A percentile compares a stretch with the other conserved stretches of the same genome.
Evolutionary conservation across 2,329 filamentous ascomycete genomes (phyloP).

Genomic region (Fusarium tupiense): DNA sequence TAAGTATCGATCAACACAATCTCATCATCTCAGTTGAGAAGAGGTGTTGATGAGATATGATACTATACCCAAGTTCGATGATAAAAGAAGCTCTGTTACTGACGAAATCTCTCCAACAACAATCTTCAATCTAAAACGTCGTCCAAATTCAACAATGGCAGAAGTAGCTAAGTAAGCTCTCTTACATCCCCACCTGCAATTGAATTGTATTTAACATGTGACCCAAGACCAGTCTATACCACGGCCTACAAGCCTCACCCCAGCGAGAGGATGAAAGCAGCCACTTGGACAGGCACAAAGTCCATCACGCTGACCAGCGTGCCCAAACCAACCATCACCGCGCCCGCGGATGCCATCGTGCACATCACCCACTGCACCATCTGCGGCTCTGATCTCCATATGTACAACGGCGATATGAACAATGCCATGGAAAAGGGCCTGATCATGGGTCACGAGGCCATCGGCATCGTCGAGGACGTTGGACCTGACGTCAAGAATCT

Average conservation of each 20-base stretch:
- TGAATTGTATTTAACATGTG: neutral
- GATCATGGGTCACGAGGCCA: conserved; percentile 5
- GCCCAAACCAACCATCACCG: neutral
- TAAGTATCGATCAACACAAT: no score
- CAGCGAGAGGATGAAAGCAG: neutral
- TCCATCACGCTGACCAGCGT: neutral
- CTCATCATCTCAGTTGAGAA: neutral
- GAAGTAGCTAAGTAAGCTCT: neutral
- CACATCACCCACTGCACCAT: conserved; percentile 9
- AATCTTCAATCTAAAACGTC: neutral
- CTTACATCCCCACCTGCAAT: neutral
- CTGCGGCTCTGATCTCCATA: neutral
- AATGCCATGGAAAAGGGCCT: conserved; percentile 4
- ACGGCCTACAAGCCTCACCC: neutral
- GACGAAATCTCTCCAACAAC: neutral
- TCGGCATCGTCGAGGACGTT: neutral
- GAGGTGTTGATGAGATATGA: neutral
- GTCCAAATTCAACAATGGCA: neutral
- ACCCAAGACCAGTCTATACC: neutral
- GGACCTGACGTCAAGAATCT: neutral
- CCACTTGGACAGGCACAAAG: neutral
- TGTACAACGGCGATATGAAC: conserved; percentile 4
- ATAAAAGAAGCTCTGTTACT: neutral
- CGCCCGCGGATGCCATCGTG: neutral
- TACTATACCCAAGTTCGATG: neutral